Evolutionary conservation across 352 stramenopile genomes (phyloP).

Genomic region (Peronosclerospora sorghi): DNA sequence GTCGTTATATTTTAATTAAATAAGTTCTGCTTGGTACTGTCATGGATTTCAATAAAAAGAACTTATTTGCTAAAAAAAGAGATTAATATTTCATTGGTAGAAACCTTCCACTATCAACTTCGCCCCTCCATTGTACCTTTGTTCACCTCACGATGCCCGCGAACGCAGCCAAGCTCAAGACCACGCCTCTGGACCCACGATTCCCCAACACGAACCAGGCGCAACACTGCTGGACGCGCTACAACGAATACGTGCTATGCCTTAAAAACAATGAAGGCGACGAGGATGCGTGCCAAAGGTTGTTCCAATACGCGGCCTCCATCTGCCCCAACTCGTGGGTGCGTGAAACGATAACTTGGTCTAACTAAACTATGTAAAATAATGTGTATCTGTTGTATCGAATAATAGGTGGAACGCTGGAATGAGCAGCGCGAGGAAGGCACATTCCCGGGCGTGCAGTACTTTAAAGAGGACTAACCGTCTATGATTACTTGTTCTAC

Average conservation of each 20-base stretch:
- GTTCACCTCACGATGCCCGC: conserved; percentile 33
- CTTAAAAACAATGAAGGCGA: conserved; percentile 91
- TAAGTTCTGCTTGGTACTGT: too few relatives aligned
- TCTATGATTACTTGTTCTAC: too few relatives aligned
- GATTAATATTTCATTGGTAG: too few relatives aligned
- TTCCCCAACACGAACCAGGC: conserved; percentile 85
- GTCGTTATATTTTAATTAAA: too few relatives aligned
- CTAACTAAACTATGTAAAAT: not conserved
- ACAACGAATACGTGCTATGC: conserved; percentile 97
- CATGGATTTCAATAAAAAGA: too few relatives aligned
- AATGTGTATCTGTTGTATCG: not conserved
- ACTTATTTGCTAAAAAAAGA: too few relatives aligned
- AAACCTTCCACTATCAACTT: too few relatives aligned
- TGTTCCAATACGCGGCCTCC: conserved; percentile 55
- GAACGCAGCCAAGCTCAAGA: conserved; percentile 52
- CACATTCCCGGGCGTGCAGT: conserved; percentile 75
- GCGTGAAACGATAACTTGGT: conserved; percentile 10
- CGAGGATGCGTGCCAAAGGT: conserved; percentile 85
- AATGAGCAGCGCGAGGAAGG: conserved; percentile 75
- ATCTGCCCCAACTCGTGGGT: conserved; percentile 75
- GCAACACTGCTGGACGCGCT: conserved; percentile 87
- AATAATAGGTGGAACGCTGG: conserved; percentile 56
- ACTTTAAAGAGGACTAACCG: conserved; percentile 45
- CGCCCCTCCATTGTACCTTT: too few relatives aligned
- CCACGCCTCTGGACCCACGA: conserved; percentile 72